Base-by-base conservation (phyloP, 805 yeast genomes). In the Tetrapisispora fleetii region DNA sequence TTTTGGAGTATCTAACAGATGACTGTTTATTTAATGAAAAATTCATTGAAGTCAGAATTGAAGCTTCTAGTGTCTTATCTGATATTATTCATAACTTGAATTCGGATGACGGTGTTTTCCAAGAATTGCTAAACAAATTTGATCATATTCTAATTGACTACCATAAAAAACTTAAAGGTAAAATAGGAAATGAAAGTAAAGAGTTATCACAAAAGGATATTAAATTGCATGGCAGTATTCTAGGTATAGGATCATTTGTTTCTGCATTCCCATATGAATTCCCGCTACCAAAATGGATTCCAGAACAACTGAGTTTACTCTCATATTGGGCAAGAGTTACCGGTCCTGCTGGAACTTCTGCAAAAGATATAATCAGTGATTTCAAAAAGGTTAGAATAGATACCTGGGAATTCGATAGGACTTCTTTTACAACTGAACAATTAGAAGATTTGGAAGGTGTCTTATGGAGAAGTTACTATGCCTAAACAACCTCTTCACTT, bases 371-470 rank as follows among this genome's bases (percentile, higher is more conserved):
- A 1, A 72, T 91, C 45, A 82, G 95, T 53, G 82, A 80, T 53
- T 93, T 93, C 69, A 91, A 90, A 64, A 89, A 89, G 69, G 80
- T 87, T 6, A 77, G 98, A 54, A 95, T 90, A 50, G 99, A 91
- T 58, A 88, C 97, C 0, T 91, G 99, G 99, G 95, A 86, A 58
- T 78, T 88, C 50, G 99, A 91, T 62, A 76, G 84, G 51, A 73
- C 73, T 54, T 79, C 76, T 14, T 93, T 91, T 63, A 79, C 81
- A 9, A 78, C 75, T 44, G 86, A 83, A 4, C 95, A 91, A 65
- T 71, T 89, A 45, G 93, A 88, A 60, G 96, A 88, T 62, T 69
- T 91, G 41, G 99, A 91, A 64, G 99, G 99, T 39, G 96, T 91
- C 4, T 67, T 90, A 27, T 84, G 95, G 85, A 84, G 85, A 63